Evolutionary conservation across 2,329 filamentous ascomycete genomes (phyloP).

Genomic region (Byssothecium circinans): DNA sequence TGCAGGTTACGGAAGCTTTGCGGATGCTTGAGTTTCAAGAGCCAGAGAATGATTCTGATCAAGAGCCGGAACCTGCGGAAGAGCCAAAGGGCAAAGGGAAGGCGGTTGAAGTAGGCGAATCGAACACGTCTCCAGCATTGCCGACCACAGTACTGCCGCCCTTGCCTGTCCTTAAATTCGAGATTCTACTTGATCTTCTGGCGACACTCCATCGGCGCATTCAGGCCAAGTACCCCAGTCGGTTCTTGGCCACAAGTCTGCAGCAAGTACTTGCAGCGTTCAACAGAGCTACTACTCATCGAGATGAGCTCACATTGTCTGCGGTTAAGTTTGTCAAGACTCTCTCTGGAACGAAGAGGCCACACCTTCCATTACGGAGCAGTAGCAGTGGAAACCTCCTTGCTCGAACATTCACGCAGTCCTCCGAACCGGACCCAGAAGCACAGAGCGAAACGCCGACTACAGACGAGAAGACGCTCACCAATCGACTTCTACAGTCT

Average conservation of each 20-base stretch:
- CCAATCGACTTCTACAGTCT: slow-evolving; percentile 67
- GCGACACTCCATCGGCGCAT: slow-evolving; percentile 73
- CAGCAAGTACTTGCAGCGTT: slow-evolving; percentile 71
- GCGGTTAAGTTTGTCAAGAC: slow-evolving; percentile 72
- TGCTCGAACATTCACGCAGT: slow-evolving; percentile 36
- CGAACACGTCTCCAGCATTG: slow-evolving; percentile 33
- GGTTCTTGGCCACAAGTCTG: slow-evolving; percentile 76
- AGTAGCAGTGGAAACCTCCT: slow-evolving; percentile 51
- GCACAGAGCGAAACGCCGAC: slow-evolving; percentile 50
- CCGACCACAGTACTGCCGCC: slow-evolving; percentile 34
- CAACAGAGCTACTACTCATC: slow-evolving; percentile 56
- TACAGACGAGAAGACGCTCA: slow-evolving; percentile 61
- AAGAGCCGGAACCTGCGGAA: slow-evolving; percentile 43
- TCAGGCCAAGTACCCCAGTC: slow-evolving; percentile 74
- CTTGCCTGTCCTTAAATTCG: slow-evolving; percentile 60
- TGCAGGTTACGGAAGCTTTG: slow-evolving; percentile 76
- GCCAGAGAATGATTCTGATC: slow-evolving; percentile 58
- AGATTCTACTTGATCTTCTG: slow-evolving; percentile 70
- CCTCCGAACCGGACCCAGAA: slow-evolving; percentile 58
- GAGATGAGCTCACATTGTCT: slow-evolving; percentile 67
- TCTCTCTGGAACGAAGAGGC: slow-evolving; percentile 67
- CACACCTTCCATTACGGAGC: slow-evolving; percentile 62
- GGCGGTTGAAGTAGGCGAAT: slow-evolving; percentile 33
- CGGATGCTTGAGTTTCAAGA: slow-evolving; percentile 58
- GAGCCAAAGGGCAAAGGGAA: slow-evolving; percentile 20